phyloP scores from a whole-genome alignment of 345 rosid genomes.

The Hibiscus syriacus region DNA sequence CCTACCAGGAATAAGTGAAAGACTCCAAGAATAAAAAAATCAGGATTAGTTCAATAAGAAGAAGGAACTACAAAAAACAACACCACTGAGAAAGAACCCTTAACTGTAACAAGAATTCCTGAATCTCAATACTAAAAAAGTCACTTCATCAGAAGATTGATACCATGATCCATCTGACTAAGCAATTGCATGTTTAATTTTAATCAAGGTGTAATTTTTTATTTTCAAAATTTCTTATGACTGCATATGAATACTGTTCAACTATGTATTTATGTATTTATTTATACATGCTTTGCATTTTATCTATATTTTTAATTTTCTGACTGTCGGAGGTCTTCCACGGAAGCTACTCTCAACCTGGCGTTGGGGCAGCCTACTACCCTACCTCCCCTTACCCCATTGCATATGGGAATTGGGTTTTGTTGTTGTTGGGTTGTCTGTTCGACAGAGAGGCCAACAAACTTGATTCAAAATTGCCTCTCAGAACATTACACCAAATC shows the following conservation, averaged over 20 bases:
- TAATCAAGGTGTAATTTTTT: background rate
- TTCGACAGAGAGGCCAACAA: slow-evolving; percentile 4
- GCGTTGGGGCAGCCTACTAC: too few species aligned
- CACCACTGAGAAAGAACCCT: background rate
- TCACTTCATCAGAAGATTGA: background rate
- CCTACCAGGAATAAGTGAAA: background rate
- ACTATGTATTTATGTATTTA: too few species aligned
- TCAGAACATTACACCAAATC: background rate
- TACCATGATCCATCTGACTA: background rate
- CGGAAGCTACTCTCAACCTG: too few species aligned
- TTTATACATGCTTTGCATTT: too few species aligned
- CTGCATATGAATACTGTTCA: too few species aligned
- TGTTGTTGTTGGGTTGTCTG: too few species aligned
- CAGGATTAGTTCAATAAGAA: too few species aligned
- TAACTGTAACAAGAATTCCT: background rate
- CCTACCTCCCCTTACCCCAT: too few species aligned
- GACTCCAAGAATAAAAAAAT: background rate
- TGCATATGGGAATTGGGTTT: too few species aligned
- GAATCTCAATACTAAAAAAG: background rate
- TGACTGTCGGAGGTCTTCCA: too few species aligned
- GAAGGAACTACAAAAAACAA: background rate
- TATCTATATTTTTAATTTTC: too few species aligned
- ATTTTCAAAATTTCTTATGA: too few species aligned
- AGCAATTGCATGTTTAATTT: background rate
- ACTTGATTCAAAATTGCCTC: background rate